Conservation (phyloP, 345 rosid genomes). For the Rubroshorea leprosula region DNA sequence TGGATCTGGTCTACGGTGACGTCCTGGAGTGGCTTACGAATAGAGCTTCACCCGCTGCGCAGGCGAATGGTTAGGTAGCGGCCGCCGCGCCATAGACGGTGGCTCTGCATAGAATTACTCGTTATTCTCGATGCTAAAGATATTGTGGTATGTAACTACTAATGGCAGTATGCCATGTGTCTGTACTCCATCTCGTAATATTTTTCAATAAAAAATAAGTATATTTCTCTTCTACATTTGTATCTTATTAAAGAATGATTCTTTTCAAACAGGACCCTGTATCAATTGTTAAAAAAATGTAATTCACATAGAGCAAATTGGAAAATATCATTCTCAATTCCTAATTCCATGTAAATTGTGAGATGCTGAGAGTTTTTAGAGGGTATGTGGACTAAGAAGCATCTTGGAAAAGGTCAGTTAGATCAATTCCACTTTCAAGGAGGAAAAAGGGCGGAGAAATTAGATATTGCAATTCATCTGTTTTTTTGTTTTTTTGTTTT, state of each 20-base stretch:
- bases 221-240: too few relatives aligned
- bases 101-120: slow-evolving; percentile 1
- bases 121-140: too few relatives aligned
- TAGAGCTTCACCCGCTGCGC: slow-evolving; percentile 27
- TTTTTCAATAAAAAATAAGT: too few relatives aligned
- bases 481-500: background rate
- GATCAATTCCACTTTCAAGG: slow-evolving; percentile 22
- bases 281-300: too few relatives aligned
- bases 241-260: too few relatives aligned
- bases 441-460: too few relatives aligned
- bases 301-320: too few relatives aligned
- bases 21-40: slow-evolving; percentile 59
- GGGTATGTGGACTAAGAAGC: background rate
- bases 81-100: slow-evolving; percentile 1
- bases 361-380: background rate
- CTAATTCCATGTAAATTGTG: background rate
- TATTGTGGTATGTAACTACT: too few relatives aligned
- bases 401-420: slow-evolving; percentile 15
- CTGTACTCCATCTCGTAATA: too few relatives aligned
- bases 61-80: background rate
- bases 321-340: too few relatives aligned
- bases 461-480: background rate
- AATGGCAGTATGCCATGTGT: too few relatives aligned
- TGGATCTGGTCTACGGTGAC: slow-evolving; percentile 67
- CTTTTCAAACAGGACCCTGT: too few relatives aligned